These are phyloP conservation scores for Leucogyrophana mollusca DNA, from an alignment of 768 basidiomycete species.

Conservation along the genomic window DNA sequence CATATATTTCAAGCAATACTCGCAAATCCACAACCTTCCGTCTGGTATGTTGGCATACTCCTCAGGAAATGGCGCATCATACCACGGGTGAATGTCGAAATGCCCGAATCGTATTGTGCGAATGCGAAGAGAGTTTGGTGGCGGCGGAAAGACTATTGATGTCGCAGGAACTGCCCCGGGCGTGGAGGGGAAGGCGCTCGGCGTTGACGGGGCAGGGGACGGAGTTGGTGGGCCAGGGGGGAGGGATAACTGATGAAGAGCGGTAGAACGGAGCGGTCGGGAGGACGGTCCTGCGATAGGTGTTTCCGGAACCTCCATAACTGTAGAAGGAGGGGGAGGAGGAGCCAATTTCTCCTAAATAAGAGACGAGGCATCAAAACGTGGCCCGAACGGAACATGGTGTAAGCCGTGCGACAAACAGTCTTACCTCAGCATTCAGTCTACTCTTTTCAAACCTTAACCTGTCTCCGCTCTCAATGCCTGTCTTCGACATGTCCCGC, in stretches of 20 bases:
- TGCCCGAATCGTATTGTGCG: slow-evolving; percentile 86
- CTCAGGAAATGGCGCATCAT: slow-evolving; percentile 97
- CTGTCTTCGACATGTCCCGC: slow-evolving; percentile 70
- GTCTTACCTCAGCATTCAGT: slow-evolving; percentile 68
- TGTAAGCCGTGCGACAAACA: too few relatives aligned
- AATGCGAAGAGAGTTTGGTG: slow-evolving; percentile 58
- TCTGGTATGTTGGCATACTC: slow-evolving; percentile 93
- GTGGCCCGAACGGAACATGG: too few relatives aligned
- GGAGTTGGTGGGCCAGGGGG: slow-evolving; percentile 25
- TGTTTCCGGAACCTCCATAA: slow-evolving; percentile 29
- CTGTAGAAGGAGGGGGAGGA: slow-evolving; percentile 27
- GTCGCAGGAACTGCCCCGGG: slow-evolving; percentile 31
- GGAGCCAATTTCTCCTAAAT: slow-evolving; percentile 54
- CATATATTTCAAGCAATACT: slow-evolving; percentile 98
- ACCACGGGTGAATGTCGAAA: slow-evolving; percentile 97
- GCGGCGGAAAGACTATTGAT: slow-evolving; percentile 24
- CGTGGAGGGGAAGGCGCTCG: slow-evolving; percentile 30
- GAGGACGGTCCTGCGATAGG: slow-evolving; percentile 56
- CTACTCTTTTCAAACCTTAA: slow-evolving; percentile 72
- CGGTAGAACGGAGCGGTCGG: slow-evolving; percentile 62
- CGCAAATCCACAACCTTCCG: slow-evolving; percentile 93
- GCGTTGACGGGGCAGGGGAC: slow-evolving; percentile 40
- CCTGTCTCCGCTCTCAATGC: slow-evolving; percentile 60
- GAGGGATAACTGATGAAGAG: slow-evolving; percentile 36
- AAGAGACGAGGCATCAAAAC: too few relatives aligned